Base-by-base conservation (phyloP, 352 stramenopile species). In the Globisporangium nunn region DNA sequence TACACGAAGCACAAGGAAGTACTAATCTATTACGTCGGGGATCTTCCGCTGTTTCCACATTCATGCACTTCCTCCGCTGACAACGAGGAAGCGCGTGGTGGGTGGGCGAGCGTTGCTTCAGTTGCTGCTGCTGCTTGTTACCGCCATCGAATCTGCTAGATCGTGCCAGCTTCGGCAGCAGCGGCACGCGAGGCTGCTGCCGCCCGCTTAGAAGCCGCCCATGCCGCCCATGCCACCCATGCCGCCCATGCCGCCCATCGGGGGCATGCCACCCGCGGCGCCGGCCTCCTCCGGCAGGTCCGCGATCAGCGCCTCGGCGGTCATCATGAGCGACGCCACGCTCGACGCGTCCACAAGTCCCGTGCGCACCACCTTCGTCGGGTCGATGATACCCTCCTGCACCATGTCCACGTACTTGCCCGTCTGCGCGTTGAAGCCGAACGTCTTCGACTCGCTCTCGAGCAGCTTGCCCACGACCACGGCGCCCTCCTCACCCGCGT, bases 301-400 rank as follows among this genome's bases (percentile, higher is more conserved):
- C 6, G 90, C 91, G 72, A 99, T 98, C 67, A 99, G 95, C 39
- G 95, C 87, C 73, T 99, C 98, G 29, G 97, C 98, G n/a, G 98
- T 99, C 77, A 98, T 99, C 72, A 99, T 97, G 53, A 99, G 84
- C 70, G 94, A 97, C 39, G 97, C 96, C 29, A 99, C 97, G 68
- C 93, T 98, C 44, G 97, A 96, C 30, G 98, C 97, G 75, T 99
- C 97, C 44, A 99, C 81, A 58, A 99, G 83, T 31, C 96, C 98
- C 60, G 97, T 99, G 64, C 96, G 94, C 52, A 98, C 97, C 41
- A 99, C 98, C 87, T 99, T 99, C 44, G 93, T 97, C 10, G 94
- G 94, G 75, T 98, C 93, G 66, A 98, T 98, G 70, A 99, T 99
- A 71, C 98, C 98, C 54, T 87, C 91, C 54, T 97, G 75, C 60